These are phyloP conservation scores for Phalaenopsis equestris DNA, from an alignment of 106 monocot species.

Conservation along the genomic window DNA sequence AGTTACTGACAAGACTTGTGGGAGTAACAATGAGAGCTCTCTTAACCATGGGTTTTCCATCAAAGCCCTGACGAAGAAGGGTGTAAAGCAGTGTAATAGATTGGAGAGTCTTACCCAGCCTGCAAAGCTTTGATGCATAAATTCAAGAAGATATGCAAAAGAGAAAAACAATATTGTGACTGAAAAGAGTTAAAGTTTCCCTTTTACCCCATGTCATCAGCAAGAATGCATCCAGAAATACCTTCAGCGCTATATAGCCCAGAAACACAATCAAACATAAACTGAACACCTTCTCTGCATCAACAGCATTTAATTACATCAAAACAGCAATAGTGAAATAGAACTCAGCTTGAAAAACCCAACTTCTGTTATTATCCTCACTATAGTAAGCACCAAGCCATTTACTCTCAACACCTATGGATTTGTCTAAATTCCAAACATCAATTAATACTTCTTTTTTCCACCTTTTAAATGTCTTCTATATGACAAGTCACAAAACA, in stretches of 20 bases:
- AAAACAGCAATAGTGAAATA: not conserved
- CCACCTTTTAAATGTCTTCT: too few relatives aligned
- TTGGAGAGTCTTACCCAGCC: conserved; percentile 95
- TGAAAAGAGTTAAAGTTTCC: not conserved
- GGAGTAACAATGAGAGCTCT: conserved; percentile 87
- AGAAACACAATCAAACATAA: conserved; percentile 99
- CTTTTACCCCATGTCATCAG: conserved; percentile 99
- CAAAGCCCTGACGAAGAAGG: conserved; percentile 88
- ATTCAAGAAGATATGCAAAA: not conserved
- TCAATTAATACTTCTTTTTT: too few relatives aligned
- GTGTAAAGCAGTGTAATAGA: conserved; percentile 93
- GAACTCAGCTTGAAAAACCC: too few relatives aligned
- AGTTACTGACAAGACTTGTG: conserved; percentile 98
- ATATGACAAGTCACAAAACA: too few relatives aligned
- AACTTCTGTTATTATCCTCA: too few relatives aligned
- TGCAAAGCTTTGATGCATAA: conserved; percentile 22
- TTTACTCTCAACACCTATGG: too few relatives aligned
- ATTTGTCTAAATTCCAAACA: too few relatives aligned
- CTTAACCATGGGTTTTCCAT: conserved; percentile 87
- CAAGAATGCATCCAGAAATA: conserved; percentile 91
- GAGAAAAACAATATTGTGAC: not conserved
- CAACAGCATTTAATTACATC: conserved; percentile 1
- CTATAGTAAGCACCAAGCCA: too few relatives aligned
- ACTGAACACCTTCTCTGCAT: conserved; percentile 98
- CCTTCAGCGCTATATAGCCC: conserved; percentile 72